Evolutionary conservation across 2,329 filamentous ascomycete genomes (phyloP), one percentile per base, ranked within the genome.

Genomic region (Alternaria postmessia): DNA sequence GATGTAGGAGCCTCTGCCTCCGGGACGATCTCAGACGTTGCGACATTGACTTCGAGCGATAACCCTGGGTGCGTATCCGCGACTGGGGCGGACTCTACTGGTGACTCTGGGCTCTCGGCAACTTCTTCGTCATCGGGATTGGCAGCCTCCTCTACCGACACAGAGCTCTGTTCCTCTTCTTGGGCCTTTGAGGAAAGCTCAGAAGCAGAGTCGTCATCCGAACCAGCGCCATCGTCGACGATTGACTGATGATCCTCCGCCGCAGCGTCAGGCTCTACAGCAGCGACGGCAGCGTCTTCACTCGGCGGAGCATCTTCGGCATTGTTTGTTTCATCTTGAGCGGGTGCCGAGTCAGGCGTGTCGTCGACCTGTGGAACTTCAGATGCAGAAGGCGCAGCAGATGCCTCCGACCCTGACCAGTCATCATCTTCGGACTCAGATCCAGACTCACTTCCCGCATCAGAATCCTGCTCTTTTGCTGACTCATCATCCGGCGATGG

Each of bases 361-460:
- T 51, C 58, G 14, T 22, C 39, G 39, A 22, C 51, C n/a, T 54
- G 26, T 22, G 54, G 51, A 16, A 30, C 49, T 47, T 61, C 57
- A 16, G 24, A 46, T 32, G 22, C 57, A 39, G 32, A 22, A 7
- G 54, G 22, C 28, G 48, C 28, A 4, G 46, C 43, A 38, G 63
- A 61, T n/a, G 59, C 47, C 20, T 63, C 63, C 32, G 63, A 63
- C 8, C n/a, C 47, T 39, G 63, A 65, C 36, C 51, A 57, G 54
- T 57, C 46, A 22, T 59, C 52, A 6, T 57, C 48, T 11, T 59
- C 59, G 43, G 62, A 54, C 41, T 60, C 58, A 1, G 53, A 54
- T 22, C 51, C 58, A 11, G 53, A 51, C 7, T 59, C 49, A 20
- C 56, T 62, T 38, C 46, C 51, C n/a, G 34, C 18, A 36, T 54